Evolutionary conservation across 1,284 basidiomycete species (phyloP).

Genomic region (Moniliophthora roreri): DNA sequence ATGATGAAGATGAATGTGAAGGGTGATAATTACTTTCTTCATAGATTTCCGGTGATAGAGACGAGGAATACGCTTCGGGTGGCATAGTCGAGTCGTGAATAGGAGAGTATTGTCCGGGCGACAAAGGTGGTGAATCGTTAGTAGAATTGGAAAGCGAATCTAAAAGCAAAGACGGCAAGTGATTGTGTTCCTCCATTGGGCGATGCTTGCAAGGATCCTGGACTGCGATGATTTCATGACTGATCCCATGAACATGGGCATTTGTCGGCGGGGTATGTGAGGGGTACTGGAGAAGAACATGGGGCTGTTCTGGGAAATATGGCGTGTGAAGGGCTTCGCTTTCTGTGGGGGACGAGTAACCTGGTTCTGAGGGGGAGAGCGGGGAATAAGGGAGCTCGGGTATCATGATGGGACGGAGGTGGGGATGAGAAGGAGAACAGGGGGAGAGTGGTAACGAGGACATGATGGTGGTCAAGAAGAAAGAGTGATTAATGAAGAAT

Average conservation of each 20-base stretch:
- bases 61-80: neutral
- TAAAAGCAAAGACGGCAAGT: neutral
- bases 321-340: constrained; percentile 35
- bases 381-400: constrained; percentile 28
- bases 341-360: constrained; percentile 35
- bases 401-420: constrained; percentile 22
- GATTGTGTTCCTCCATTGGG: neutral
- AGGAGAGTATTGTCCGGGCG: constrained; percentile 4
- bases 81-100: constrained; percentile 1
- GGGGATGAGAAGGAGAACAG: constrained; percentile 4
- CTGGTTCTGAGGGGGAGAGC: constrained; percentile 35
- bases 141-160: neutral
- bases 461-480: constrained; percentile 9
- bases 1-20: neutral
- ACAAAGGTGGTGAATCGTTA: neutral
- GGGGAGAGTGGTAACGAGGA: neutral
- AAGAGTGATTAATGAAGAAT: neutral
- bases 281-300: constrained; percentile 14
- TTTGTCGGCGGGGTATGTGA: constrained; percentile 12
- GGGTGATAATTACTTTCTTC: neutral
- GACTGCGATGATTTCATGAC: neutral
- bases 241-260: constrained; percentile 10
- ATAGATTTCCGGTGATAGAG: neutral
- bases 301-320: constrained; percentile 16
- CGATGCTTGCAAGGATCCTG: neutral